Percentiles rank a stretch among this genome's conserved stretches.
Conservation (phyloP, 805 yeast species). For the Ogataea paraovalis region DNA sequence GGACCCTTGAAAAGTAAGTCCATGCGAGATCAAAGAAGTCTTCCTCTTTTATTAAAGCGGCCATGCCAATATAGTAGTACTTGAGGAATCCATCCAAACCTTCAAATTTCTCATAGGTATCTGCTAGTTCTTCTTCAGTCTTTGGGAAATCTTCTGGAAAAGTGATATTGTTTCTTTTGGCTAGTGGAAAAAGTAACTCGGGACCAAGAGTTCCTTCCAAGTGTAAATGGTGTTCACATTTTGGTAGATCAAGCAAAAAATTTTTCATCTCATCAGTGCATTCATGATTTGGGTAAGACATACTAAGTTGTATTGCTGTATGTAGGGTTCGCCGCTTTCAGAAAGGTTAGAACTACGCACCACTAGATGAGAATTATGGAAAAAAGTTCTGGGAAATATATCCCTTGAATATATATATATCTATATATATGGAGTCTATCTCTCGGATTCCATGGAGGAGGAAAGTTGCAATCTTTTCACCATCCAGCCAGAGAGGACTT, state of each 20-base stretch:
- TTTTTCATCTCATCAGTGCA: constrained; percentile 36
- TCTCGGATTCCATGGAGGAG: too few relatives aligned
- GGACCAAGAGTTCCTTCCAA: constrained; percentile 82
- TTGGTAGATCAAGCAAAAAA: constrained; percentile 69
- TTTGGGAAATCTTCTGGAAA: constrained; percentile 64
- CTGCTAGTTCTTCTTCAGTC: constrained; percentile 51
- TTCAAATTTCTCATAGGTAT: constrained; percentile 55
- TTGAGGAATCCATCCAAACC: constrained; percentile 76
- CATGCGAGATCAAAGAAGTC: constrained; percentile 77
- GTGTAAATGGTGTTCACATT: constrained; percentile 85
- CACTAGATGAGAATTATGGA: too few relatives aligned
- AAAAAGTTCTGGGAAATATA: too few relatives aligned
- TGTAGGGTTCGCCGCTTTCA: too few relatives aligned
- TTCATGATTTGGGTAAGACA: too few relatives aligned
- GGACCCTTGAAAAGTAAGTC: constrained; percentile 61
- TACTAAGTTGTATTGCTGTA: too few relatives aligned
- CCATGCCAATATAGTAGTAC: constrained; percentile 77
- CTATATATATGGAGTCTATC: too few relatives aligned
- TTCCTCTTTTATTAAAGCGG: constrained; percentile 61
- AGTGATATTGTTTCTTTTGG: constrained; percentile 55
- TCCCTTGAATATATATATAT: too few relatives aligned
- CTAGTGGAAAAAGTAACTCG: constrained; percentile 61
- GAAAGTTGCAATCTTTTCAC: too few relatives aligned
- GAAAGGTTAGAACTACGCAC: too few relatives aligned
- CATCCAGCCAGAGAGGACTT: too few relatives aligned